Conservation (phyloP, 495 filamentous ascomycete species). For the Aspergillus baeticus region DNA sequence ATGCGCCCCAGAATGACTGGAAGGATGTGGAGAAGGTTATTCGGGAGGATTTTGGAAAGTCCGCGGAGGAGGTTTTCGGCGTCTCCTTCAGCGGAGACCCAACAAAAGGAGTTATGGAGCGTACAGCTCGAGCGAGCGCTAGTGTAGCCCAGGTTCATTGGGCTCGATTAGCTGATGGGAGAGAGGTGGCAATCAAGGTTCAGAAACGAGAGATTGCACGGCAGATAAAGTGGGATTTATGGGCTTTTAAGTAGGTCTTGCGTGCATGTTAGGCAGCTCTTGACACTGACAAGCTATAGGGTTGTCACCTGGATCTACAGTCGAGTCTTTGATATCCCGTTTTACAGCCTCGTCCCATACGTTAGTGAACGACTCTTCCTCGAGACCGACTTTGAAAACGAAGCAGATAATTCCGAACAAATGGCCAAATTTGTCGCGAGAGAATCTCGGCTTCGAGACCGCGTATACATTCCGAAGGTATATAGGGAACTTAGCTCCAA, state of each 20-base stretch:
- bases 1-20: slow-evolving; percentile 95
- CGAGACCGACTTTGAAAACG: slow-evolving; percentile 91
- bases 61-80: slow-evolving; percentile 84
- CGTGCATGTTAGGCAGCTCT: not conserved
- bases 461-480: slow-evolving; percentile 86
- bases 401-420: slow-evolving; percentile 81
- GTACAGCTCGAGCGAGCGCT: slow-evolving; percentile 79
- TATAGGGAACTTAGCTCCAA: slow-evolving; percentile 78
- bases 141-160: slow-evolving; percentile 97
- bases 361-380: slow-evolving; percentile 82
- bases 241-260: slow-evolving; percentile 81
- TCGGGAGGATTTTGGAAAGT: slow-evolving; percentile 80
- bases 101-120: slow-evolving; percentile 81
- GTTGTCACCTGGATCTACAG: slow-evolving; percentile 76
- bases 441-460: slow-evolving; percentile 71
- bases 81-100: slow-evolving; percentile 70
- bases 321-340: slow-evolving; percentile 79
- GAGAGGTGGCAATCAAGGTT: slow-evolving; percentile 91
- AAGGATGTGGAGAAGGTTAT: slow-evolving; percentile 84
- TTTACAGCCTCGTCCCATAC: slow-evolving; percentile 86
- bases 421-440: slow-evolving; percentile 76
- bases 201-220: slow-evolving; percentile 91
- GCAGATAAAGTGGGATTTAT: slow-evolving; percentile 90
- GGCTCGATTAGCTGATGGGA: slow-evolving; percentile 78
- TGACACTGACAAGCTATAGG: slow-evolving; percentile 34